Evolutionary conservation across 179 eudicot species (phyloP).

Genomic region (Carnegiea gigantea): DNA sequence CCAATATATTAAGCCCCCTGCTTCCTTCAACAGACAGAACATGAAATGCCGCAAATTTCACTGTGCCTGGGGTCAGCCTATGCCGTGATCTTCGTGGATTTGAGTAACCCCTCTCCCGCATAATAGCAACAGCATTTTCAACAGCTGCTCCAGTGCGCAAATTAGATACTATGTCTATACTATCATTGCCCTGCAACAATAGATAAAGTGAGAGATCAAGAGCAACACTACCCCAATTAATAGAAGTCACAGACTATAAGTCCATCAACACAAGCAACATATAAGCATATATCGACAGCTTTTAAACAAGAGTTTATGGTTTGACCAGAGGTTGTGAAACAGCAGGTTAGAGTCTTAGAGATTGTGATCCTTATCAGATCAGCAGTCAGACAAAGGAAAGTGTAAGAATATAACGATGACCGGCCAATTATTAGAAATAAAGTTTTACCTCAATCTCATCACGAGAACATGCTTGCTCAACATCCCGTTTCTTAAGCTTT

Average conservation of each 20-base stretch:
- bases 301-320: no score
- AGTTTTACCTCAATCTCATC: conserved; percentile 71
- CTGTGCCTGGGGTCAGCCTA: conserved; percentile 95
- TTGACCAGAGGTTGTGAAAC: no score
- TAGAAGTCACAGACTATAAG: not conserved
- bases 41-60: conserved; percentile 93
- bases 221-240: not conserved
- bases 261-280: conserved; percentile 13
- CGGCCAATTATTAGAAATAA: not conserved
- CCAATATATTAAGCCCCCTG: conserved; percentile 73
- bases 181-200: conserved; percentile 61
- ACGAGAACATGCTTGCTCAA: conserved; percentile 49
- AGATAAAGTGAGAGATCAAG: conserved; percentile 2
- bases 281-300: not conserved
- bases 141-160: conserved; percentile 84
- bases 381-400: not conserved
- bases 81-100: conserved; percentile 86
- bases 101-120: conserved; percentile 81
- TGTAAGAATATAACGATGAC: not conserved
- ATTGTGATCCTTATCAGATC: not conserved
- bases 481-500: conserved; percentile 59
- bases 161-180: conserved; percentile 57
- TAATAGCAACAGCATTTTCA: conserved; percentile 75
- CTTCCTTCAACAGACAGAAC: conserved; percentile 86
- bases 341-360: no score